phyloP scores from a whole-genome alignment of 148 eudicot species.

The Nepenthes gracilis region DNA sequence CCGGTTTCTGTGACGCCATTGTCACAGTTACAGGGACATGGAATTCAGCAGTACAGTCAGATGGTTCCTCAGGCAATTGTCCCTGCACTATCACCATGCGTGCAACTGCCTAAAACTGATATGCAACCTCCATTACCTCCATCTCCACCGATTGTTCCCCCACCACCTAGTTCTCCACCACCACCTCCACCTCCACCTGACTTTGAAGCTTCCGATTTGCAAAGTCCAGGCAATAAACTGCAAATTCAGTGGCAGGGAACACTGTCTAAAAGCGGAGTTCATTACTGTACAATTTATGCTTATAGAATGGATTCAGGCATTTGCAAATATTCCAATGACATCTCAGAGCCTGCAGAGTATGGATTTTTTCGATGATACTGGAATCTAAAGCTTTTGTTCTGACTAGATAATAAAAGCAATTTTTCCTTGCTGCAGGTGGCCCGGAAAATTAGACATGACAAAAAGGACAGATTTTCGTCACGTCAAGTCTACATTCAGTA shows the following conservation, averaged over 20 bases:
- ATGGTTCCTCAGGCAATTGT: conserved; percentile 35
- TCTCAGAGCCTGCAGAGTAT: conserved; percentile 87
- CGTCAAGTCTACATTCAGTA: conserved; percentile 72
- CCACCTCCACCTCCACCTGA: conserved; percentile 51
- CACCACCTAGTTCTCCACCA: conserved; percentile 54
- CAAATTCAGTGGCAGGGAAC: conserved; percentile 74
- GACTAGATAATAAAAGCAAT: conserved; percentile 3
- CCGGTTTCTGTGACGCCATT: conserved; percentile 77
- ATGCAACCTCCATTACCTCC: conserved; percentile 54
- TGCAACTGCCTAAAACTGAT: conserved; percentile 41
- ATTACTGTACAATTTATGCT: conserved; percentile 64
- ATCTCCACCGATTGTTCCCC: conserved; percentile 41
- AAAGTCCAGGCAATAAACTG: conserved; percentile 13
- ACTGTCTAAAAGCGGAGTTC: conserved; percentile 84
- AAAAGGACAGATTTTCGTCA: conserved; percentile 95
- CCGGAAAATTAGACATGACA: conserved; percentile 86
- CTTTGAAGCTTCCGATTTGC: conserved; percentile 23
- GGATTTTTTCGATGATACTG: conserved; percentile 9
- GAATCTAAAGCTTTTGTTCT: neutral
- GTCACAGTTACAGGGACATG: conserved; percentile 50
- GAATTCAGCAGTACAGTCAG: conserved; percentile 44
- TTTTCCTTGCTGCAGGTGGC: conserved; percentile 71
- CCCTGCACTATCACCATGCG: conserved; percentile 34
- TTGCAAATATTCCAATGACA: conserved; percentile 55
- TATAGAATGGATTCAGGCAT: conserved; percentile 59